These are phyloP conservation scores for Phaeosphaeriaceae sp. DNA, from an alignment of 2,329 filamentous ascomycete species.

Conservation along the genomic window DNA sequence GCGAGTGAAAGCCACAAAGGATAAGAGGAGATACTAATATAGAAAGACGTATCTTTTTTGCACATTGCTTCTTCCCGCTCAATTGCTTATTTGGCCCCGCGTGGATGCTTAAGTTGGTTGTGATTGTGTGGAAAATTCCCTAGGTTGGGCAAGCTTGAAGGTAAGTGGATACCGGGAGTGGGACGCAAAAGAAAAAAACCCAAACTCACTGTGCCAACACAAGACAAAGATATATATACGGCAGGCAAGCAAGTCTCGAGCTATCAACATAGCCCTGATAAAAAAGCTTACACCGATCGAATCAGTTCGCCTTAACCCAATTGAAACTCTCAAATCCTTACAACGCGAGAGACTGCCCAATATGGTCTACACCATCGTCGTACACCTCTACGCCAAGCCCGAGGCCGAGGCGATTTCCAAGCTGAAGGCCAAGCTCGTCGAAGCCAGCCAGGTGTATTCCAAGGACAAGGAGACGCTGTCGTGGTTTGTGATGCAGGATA, in stretches of 20 bases:
- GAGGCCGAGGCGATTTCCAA: slow-evolving; percentile 69
- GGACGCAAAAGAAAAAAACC: neutral
- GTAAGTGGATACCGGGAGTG: neutral
- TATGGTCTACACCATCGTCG: slow-evolving; percentile 74
- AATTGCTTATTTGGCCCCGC: neutral
- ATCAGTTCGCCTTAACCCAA: no score
- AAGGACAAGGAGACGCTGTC: slow-evolving; percentile 70
- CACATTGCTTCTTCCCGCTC: neutral
- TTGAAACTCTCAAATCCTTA: no score
- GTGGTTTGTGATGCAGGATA: slow-evolving; percentile 81
- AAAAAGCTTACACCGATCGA: no score
- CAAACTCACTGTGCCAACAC: no score
- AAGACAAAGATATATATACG: neutral
- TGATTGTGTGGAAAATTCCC: no score
- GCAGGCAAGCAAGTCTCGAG: no score
- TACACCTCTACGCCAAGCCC: slow-evolving; percentile 74
- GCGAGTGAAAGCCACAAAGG: no score
- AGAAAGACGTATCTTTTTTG: neutral
- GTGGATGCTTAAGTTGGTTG: neutral
- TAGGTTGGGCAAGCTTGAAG: no score
- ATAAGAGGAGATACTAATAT: neutral
- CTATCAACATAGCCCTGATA: no score
- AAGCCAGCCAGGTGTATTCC: slow-evolving; percentile 75
- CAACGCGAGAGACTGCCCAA: no score
- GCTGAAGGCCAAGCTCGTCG: slow-evolving; percentile 74